phyloP scores from a whole-genome alignment of 352 stramenopile species.

The Globisporangium viniferum region DNA sequence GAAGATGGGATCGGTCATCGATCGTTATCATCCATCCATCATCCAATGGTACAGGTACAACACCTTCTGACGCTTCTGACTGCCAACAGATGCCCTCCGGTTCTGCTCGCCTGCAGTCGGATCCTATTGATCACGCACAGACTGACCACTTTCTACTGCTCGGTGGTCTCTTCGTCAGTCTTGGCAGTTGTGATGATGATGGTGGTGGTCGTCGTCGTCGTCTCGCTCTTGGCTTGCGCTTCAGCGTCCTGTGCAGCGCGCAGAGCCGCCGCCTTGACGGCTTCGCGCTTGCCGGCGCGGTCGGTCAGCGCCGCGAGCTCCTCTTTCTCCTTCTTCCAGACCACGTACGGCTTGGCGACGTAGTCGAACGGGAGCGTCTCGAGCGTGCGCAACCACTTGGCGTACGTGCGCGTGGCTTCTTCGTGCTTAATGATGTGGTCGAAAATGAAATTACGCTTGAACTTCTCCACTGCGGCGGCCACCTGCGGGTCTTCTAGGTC shows the following conservation, averaged over 20 bases:
- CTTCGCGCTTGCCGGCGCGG: conserved; percentile 37
- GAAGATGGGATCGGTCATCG: too few relatives aligned
- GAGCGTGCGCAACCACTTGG: conserved; percentile 76
- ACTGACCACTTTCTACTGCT: background rate
- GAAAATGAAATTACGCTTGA: conserved; percentile 80
- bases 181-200: background rate
- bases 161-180: background rate
- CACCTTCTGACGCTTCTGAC: too few relatives aligned
- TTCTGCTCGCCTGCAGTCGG: background rate
- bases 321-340: conserved; percentile 82
- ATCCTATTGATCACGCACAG: background rate
- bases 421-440: conserved; percentile 85
- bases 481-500: conserved; percentile 57
- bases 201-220: background rate
- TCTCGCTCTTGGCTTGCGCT: background rate
- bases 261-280: conserved; percentile 25
- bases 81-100: background rate
- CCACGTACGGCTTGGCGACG: conserved; percentile 41
- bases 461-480: conserved; percentile 54
- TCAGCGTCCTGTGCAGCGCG: conserved; percentile 10
- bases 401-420: conserved; percentile 67
- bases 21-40: too few relatives aligned
- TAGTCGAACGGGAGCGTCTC: conserved; percentile 74
- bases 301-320: conserved; percentile 39
- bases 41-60: too few relatives aligned